Base-by-base conservation (phyloP, 1,284 basidiomycete species). In the Cutaneotrichosporon cutaneum region DNA sequence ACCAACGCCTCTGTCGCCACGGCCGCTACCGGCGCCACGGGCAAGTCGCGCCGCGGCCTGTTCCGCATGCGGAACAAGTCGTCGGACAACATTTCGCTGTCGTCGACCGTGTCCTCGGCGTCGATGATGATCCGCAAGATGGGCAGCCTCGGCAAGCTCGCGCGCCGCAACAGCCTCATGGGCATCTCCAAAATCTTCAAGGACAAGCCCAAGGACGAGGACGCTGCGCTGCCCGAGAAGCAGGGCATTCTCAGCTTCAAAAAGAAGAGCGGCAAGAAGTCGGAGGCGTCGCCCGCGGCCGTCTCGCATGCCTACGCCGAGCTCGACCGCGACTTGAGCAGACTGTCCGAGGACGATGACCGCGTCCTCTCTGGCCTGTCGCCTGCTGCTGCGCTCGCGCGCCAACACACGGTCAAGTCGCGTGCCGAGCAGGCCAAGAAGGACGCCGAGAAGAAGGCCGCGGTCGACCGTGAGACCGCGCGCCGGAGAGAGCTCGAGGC, bases 81-180 rank as follows among this genome's bases (percentile, higher is more conserved):
- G 60, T 96, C 94, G 50, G 94, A 99, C 79, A 99, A 99, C 79
- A 95, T 99, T 66, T 96, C 93, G 35, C 86, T 99, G 56, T 91
- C 90, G 33, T 95, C 92, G n/a, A 97, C 95, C 48, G 94, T 97
- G 70, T 92, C 90, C 65, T 93, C 90, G 59, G 95, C 94, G 9
- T 93, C 90, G 61, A 90, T 98, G 77, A 96, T 99, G 87, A 95
- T 99, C 72, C 87, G 95, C 70, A 98, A 96, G 81, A 87, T 99
- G 56, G 94, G 95, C 32, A 89, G 88, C 58, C 88, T 97, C 77
- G 92, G 93, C 52, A 92, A 90, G 80, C 83, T 96, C n/a, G 92
- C 92, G 7, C 83, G 92, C 59, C 85, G 92, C 48, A 94, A 94
- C 77, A 80, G 90, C 56, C 82, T 96, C 56, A 90, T 90, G 62